Conservation (phyloP, 2,329 filamentous ascomycete species). For the Aspergillus calidoustus region DNA sequence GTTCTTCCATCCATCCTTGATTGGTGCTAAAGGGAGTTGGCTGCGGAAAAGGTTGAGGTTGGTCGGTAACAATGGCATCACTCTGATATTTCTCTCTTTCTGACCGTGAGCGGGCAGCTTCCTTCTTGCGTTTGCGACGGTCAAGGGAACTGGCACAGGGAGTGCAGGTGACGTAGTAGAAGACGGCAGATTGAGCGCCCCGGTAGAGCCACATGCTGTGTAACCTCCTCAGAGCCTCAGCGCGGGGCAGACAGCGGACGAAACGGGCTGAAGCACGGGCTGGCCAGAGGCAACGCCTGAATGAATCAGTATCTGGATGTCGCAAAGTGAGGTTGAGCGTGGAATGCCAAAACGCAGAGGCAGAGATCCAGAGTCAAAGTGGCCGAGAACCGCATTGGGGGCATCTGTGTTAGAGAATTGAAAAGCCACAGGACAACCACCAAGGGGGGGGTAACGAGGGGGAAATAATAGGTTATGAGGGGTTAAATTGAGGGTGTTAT, state of each 20-base stretch:
- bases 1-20: conserved; percentile 86
- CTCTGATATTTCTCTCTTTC: conserved; percentile 67
- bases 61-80: conserved; percentile 62
- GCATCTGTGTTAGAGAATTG: conserved; percentile 26
- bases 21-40: conserved; percentile 82
- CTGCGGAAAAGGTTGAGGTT: conserved; percentile 76
- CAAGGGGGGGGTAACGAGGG: conserved; percentile 1
- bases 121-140: conserved; percentile 70
- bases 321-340: conserved; percentile 29
- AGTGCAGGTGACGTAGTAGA: conserved; percentile 55
- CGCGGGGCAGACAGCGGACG: conserved; percentile 15
- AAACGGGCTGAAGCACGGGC: conserved; percentile 6
- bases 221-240: neutral
- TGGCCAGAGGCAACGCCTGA: conserved; percentile 3
- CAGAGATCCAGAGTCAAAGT: conserved; percentile 30
- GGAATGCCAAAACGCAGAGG: conserved; percentile 30
- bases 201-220: conserved; percentile 52
- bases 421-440: conserved; percentile 10
- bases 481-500: conserved; percentile 14
- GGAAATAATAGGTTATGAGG: conserved; percentile 14
- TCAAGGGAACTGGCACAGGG: conserved; percentile 72
- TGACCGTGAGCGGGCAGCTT: conserved; percentile 70
- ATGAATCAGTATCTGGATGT: conserved; percentile 6
- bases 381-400: conserved; percentile 40
- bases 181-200: conserved; percentile 55